Base-by-base conservation (phyloP, 805 yeast species). In the Naumovozyma castellii region DNA sequence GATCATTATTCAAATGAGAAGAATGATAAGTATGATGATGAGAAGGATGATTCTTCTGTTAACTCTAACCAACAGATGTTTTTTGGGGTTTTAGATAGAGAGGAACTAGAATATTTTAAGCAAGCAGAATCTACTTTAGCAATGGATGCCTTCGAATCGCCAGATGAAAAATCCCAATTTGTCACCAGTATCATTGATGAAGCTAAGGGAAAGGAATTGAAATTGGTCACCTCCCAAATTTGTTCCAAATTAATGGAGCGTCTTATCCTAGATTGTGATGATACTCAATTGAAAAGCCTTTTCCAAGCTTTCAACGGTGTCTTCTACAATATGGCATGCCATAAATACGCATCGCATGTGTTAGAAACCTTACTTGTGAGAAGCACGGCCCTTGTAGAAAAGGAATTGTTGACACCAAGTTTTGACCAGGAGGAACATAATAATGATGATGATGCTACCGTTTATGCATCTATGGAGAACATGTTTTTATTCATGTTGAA, bases 221-320 rank as follows among this genome's bases (percentile, higher is more conserved):
- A 92, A 61, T 69, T 90, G 32, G 95, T 84, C 3, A 90, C 96
- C 2, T 88, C 90, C 55, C 97, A 88, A 56, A 86, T 90, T 42
- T 87, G 97, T 60, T 90, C 97, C 18, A 90, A 90, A 58, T 69
- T 92, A 43, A 71, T 92, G 68, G 98, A 90, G 62, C 71, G 98
- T 55, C 65, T 90, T 44, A 73, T 90, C n/a, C 62, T 84, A 32
- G 64, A 68, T 15, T 80, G 88, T 13, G 68, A 72, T 19, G 80
- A 77, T 44, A 66, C 62, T 10, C 94, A 86, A 57, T 61, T 86
- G 43, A 78, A 78, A 50, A 66, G 68, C 25, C 56, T 88, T 0
- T 83, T 80, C 59, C 71, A 69, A 43, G 75, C 79, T 1, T 83
- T 87, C 53, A 68, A 68, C 32, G 85, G 83, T n/a, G 82, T 82